These are phyloP conservation scores for Ogataea siamensis DNA, from an alignment of 805 yeast genomes.

Conservation along the genomic window DNA sequence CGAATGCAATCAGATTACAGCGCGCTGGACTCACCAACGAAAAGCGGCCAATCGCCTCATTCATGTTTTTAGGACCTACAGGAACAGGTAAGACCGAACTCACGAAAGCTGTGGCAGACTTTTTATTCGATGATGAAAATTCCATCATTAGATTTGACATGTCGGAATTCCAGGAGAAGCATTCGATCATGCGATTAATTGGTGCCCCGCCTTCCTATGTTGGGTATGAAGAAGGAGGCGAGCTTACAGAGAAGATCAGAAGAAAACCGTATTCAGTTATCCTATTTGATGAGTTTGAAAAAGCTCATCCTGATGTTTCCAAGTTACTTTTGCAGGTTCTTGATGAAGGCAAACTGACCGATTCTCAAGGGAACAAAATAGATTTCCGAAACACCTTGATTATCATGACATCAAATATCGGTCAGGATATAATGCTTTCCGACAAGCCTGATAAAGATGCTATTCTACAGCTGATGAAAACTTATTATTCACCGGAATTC, in stretches of 20 bases:
- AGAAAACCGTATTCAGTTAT: slow-evolving; percentile 93
- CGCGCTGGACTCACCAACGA: slow-evolving; percentile 96
- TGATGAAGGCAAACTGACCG: slow-evolving; percentile 94
- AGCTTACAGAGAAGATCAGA: slow-evolving; percentile 92
- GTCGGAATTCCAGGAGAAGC: slow-evolving; percentile 97
- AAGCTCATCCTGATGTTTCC: slow-evolving; percentile 95
- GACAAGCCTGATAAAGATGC: slow-evolving; percentile 60
- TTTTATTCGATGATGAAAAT: slow-evolving; percentile 83
- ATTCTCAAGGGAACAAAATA: slow-evolving; percentile 90
- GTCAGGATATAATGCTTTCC: slow-evolving; percentile 80
- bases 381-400: slow-evolving; percentile 94
- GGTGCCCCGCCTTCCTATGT: slow-evolving; percentile 99
- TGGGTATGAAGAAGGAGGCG: slow-evolving; percentile 95
- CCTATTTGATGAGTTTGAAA: slow-evolving; percentile 93
- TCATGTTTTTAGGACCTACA: slow-evolving; percentile 96
- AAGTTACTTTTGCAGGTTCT: slow-evolving; percentile 86
- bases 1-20: slow-evolving; percentile 94
- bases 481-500: slow-evolving; percentile 89
- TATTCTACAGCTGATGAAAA: slow-evolving; percentile 68
- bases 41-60: slow-evolving; percentile 92
- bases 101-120: slow-evolving; percentile 89
- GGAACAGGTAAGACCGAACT: slow-evolving; percentile 98
- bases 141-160: slow-evolving; percentile 91
- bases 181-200: slow-evolving; percentile 82
- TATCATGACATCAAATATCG: slow-evolving; percentile 95